Evolutionary conservation across 2,329 filamentous ascomycete genomes (phyloP).

Genomic region (Emergomyces orientalis): DNA sequence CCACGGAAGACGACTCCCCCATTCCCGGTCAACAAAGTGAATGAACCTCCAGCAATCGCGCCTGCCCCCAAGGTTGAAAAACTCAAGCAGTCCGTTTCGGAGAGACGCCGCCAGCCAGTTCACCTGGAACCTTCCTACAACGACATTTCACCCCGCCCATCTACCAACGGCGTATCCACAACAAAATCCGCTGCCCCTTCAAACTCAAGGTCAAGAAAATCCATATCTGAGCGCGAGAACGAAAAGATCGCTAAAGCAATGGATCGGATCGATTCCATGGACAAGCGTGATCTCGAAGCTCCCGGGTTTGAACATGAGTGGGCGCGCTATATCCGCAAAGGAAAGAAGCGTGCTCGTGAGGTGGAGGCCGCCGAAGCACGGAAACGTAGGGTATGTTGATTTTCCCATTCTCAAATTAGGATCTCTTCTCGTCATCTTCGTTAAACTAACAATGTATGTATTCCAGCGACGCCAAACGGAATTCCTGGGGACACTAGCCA

Average conservation of each 20-base stretch:
- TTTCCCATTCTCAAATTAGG: not conserved
- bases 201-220: slow-evolving; percentile 45
- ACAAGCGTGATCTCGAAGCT: slow-evolving; percentile 50
- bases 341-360: slow-evolving; percentile 59
- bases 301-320: slow-evolving; percentile 44
- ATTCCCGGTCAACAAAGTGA: slow-evolving; percentile 19
- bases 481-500: slow-evolving; percentile 47
- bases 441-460: slow-evolving; percentile 12
- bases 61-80: slow-evolving; percentile 25
- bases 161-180: slow-evolving; percentile 21
- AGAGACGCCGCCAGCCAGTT: slow-evolving; percentile 21
- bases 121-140: slow-evolving; percentile 18
- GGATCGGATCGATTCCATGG: slow-evolving; percentile 47
- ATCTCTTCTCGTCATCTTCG: no score
- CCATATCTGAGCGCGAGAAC: slow-evolving; percentile 50
- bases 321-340: slow-evolving; percentile 45
- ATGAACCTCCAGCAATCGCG: slow-evolving; percentile 21
- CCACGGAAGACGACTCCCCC: slow-evolving; percentile 43
- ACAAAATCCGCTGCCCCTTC: slow-evolving; percentile 16
- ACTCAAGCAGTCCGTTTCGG: slow-evolving; percentile 17
- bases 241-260: slow-evolving; percentile 62
- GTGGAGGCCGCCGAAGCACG: slow-evolving; percentile 53
- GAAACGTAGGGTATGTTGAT: slow-evolving; percentile 54
- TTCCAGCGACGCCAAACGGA: slow-evolving; percentile 50
- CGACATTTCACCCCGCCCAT: slow-evolving; percentile 16